Evolutionary conservation across 2,329 filamentous ascomycete species (phyloP), one percentile per base, ranked within the genome.

Genomic region (Fusarium lyarnte): DNA sequence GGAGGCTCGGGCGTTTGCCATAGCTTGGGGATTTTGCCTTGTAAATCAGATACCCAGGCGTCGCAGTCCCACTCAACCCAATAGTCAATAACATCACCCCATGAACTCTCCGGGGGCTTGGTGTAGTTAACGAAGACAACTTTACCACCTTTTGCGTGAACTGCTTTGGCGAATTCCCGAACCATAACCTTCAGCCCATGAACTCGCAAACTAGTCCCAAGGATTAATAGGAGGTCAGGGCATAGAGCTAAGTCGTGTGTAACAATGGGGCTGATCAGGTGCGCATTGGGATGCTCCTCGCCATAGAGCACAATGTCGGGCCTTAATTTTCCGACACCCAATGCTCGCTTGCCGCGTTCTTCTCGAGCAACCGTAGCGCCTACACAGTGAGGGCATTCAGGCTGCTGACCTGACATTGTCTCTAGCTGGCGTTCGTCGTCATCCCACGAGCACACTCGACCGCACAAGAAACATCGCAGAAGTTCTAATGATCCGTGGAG

Each of bases 41-140:
- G 88, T 59, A 93, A 78, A 75, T 93, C 90, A 14, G 85, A 80
- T 2, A 93, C 91, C 91, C 91, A 94, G 8, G 88, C 88, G 73
- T 94, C 92, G 66, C 91, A 93, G 76, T 93, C 91, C 91, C 91
- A 93, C 70, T 92, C 86, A 2, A 94, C 86, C 88, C 91, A 93
- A 69, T 91, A 92, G 80, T 94, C 92, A 58, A 94, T 91, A 1
- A 93, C 83, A 59, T 93, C 91, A 2, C 90, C 89, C 92, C 92
- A 94, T 2, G 87, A 87, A 76, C 91, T 93, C 76, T 93, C 91
- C 0, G 91, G 86, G 0, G 91, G 91, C 75, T 92, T 92, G 3
- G 91, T 93, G 27, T 91, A 88, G 79, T 94, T 94, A 70, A 93
- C 89, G 81, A 93, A 93, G 8, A 93, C 85, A 0, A 94, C 91